phyloP scores from a whole-genome alignment of 805 yeast species.

The Barnettozyma pratensis region DNA sequence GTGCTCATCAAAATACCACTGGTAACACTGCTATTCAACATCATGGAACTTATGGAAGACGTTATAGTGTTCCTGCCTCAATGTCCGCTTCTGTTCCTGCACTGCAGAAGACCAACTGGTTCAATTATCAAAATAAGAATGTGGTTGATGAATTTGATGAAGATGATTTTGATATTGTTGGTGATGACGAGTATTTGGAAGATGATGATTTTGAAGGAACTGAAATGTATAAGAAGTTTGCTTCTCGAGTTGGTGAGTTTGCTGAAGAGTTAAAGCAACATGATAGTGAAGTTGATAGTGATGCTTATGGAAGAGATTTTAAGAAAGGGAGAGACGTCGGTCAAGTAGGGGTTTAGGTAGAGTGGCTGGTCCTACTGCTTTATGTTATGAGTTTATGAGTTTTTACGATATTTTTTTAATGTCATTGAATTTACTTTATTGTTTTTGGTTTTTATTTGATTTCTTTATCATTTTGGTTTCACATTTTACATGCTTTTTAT shows the following conservation, averaged over 20 bases:
- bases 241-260: conserved; percentile 20
- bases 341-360: not conserved
- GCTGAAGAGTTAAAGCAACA: not conserved
- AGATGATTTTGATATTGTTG: conserved; percentile 14
- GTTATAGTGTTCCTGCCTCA: conserved; percentile 12
- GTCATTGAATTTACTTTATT: no score
- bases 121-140: conserved; percentile 10
- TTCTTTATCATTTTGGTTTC: no score
- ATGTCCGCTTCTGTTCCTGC: conserved; percentile 34
- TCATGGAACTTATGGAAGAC: conserved; percentile 10
- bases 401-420: not conserved
- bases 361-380: not conserved
- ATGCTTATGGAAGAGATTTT: not conserved
- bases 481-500: not conserved
- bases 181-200: conserved; percentile 6
- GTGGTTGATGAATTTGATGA: conserved; percentile 12
- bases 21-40: not conserved
- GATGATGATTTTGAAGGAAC: conserved; percentile 23
- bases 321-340: not conserved
- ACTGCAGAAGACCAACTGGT: conserved; percentile 28
- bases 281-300: no score
- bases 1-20: not conserved
- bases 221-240: conserved; percentile 17
- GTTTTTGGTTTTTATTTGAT: no score
- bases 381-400: not conserved